Base-by-base conservation (phyloP, 1,284 basidiomycete genomes). In the Trichosporon coremiiforme region DNA sequence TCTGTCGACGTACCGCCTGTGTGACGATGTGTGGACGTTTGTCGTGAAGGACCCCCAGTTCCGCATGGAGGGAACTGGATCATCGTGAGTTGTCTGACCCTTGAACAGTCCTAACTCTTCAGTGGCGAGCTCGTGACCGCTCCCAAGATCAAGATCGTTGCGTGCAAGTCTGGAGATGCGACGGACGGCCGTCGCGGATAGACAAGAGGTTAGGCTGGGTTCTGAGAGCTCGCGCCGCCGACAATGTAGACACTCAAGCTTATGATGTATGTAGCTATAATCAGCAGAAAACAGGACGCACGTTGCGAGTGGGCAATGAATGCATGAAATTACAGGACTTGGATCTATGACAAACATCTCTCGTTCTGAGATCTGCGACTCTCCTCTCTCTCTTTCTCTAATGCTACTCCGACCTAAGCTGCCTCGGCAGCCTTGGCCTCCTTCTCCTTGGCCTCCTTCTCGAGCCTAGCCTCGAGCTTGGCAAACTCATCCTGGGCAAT, bases 1-100 rank as follows among this genome's bases (percentile, higher is more conserved):
- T 80, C 84, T 97, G 64, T 89, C 91, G 77, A 96, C 93, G 1
- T 97, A 97, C 84, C 89, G 94, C n/a, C 87, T 95, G 1, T 95
- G 93, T 80, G 95, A 97, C 84, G 95, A 97, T 79, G 94, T 97
- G 64, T 97, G 95, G 95, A 97, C 95, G 50, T 98, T 97, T 83
- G 92, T 95, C 73, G 91, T 96, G 64, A 93, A 93, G 81, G 89
- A 95, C 76, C 90, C 94, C 15, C 88, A 89, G 17, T 95, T 98
- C 85, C 96, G 96, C 84, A 93, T 97, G 90, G 95, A 98, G 83
- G 90, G 90, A 63, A 93, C 92, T 77, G 78, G 77, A 4, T 74
- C 77, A 4, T 73, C 71, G 78, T 78, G 69, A 71, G 80, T 79
- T 13, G 4, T 3, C 36, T 8, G 33, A 15, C 4, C 15, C 57